Evolutionary conservation across 805 yeast genomes (phyloP), one percentile per base, ranked within the genome.

Genomic region (Lipomyces chichibuensis): DNA sequence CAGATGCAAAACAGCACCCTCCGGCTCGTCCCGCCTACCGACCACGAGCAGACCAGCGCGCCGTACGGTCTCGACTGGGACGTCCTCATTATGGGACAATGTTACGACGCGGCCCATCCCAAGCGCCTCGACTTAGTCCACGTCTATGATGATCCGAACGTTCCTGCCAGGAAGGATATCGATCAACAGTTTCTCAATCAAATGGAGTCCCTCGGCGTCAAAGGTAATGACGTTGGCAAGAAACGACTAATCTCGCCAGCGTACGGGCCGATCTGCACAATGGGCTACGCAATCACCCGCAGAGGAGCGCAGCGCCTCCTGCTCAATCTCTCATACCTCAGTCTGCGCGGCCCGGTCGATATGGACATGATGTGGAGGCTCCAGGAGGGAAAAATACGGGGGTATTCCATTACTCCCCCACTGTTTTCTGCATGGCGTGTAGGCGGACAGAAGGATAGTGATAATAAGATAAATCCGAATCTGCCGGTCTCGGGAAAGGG

Each of bases 271-370:
- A 39, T 57, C 27, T 65, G 68, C 51, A 65, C 68, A 7, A 65
- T 65, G 68, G 68, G 62, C 39, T 65, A 65, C 57, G 69, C 66
- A 13, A 25, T 66, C 43, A 66, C 69, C 23, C 63, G 63, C 51
- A 59, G 61, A 25, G 69, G 69, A n/a, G 66, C 69, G 25, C 66
- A 66, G 55, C 62, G 69, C 7, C 53, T 66, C 54, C 64, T 66
- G 39, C 43, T 63, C 52, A 56, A 63, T 14, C 59, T 63, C 49
- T 63, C 66, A 35, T 66, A 66, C 60, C 53, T 51, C 11, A 58
- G 64, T 27, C 62, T 66, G 51, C 59, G 49, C 49, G 66, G 52
- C 29, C 64, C 66, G 8, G 64, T 66, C 39, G 69, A 66, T 32
- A 59, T 35, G 20, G 66, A 63, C 46, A 66, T 37, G 53, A 43